phyloP scores from a whole-genome alignment of 192 early-diverging fungal species.

The Coemansia sp. region DNA sequence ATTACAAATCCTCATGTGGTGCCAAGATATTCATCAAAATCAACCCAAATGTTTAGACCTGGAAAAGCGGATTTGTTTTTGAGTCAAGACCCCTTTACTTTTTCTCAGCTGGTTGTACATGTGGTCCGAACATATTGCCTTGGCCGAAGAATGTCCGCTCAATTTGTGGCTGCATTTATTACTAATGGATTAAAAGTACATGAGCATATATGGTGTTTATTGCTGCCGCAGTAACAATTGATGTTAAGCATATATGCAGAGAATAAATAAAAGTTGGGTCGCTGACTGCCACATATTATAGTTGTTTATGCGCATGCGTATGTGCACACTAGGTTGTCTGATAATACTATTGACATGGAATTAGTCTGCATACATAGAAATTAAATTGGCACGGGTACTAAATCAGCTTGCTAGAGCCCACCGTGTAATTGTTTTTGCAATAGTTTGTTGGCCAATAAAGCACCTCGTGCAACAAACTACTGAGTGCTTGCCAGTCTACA shows the following conservation, averaged over 20 bases:
- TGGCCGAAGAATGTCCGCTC: background rate
- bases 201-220: background rate
- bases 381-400: too few relatives aligned
- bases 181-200: background rate
- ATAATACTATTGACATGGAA: background rate
- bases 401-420: too few relatives aligned
- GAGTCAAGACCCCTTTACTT: background rate
- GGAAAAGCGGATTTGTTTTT: background rate
- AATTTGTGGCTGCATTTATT: slow-evolving; percentile 5
- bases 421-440: too few relatives aligned
- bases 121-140: background rate
- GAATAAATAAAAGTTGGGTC: background rate
- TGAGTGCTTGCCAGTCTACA: too few relatives aligned
- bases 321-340: background rate
- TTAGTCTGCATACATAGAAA: background rate
- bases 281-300: background rate
- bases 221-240: background rate
- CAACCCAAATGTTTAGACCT: background rate
- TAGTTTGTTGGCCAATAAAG: too few relatives aligned
- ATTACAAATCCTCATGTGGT: slow-evolving; percentile 5
- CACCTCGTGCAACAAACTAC: too few relatives aligned
- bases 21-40: background rate
- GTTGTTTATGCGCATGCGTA: background rate
- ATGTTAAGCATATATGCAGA: background rate
- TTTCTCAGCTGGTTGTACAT: slow-evolving; percentile 1